Conservation (phyloP, 345 rosid genomes). For the Cardamine resedifolia region DNA sequence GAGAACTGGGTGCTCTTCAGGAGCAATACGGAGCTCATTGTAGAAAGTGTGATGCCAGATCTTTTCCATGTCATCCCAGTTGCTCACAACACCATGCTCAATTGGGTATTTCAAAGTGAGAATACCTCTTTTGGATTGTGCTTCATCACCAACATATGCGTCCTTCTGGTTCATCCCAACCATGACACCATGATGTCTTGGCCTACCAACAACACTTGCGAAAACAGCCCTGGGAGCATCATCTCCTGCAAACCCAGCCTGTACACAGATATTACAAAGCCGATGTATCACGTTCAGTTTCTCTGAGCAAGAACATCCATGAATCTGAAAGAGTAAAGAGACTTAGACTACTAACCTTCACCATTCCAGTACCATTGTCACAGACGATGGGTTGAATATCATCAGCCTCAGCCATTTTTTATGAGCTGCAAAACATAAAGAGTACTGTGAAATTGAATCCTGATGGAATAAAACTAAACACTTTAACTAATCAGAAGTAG, state of each 20-base stretch:
- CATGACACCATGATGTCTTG: conserved; percentile 68
- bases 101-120: conserved; percentile 64
- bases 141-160: conserved; percentile 66
- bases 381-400: conserved; percentile 46
- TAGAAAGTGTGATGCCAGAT: conserved; percentile 72
- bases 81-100: conserved; percentile 72
- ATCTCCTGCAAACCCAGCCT: conserved; percentile 63
- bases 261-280: background rate
- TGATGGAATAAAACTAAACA: background rate
- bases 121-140: conserved; percentile 68
- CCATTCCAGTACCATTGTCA: conserved; percentile 50
- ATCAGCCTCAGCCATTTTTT: conserved; percentile 45
- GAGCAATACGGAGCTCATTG: conserved; percentile 61
- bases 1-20: conserved; percentile 62
- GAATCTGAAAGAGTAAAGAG: background rate
- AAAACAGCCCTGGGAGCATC: conserved; percentile 67
- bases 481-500: background rate
- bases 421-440: conserved; percentile 27
- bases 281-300: background rate
- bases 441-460: background rate
- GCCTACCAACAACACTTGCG: conserved; percentile 70
- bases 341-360: conserved; percentile 22
- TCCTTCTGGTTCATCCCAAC: conserved; percentile 71
- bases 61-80: conserved; percentile 70
- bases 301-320: background rate